Evolutionary conservation across 345 rosid genomes (phyloP).

Genomic region (Erucastrum elatum): DNA sequence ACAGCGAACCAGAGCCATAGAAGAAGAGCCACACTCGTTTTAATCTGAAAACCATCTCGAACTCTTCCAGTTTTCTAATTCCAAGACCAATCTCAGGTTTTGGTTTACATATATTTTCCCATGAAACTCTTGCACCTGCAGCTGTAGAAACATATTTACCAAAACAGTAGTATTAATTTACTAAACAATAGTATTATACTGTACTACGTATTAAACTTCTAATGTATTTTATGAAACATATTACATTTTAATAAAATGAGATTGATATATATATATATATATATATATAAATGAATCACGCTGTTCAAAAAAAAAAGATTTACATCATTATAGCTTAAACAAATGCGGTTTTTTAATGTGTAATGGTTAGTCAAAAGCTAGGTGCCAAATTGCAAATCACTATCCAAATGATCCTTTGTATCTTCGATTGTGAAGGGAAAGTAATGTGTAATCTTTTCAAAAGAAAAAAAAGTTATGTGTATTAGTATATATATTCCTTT

Average conservation of each 20-base stretch:
- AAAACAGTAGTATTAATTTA: background rate
- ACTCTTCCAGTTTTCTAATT: too few species aligned
- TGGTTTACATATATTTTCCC: too few species aligned
- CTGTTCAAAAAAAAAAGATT: background rate
- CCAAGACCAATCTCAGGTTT: too few species aligned
- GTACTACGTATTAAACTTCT: background rate
- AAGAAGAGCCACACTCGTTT: too few species aligned
- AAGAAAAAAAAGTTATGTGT: background rate
- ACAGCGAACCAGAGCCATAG: background rate
- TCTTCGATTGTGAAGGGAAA: background rate
- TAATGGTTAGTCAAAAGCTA: slow-evolving; percentile 6
- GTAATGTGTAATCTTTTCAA: background rate
- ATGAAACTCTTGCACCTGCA: too few species aligned
- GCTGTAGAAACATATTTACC: slow-evolving; percentile 13
- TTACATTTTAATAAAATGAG: background rate
- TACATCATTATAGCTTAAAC: background rate
- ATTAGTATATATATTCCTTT: background rate
- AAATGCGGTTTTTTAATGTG: background rate
- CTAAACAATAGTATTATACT: background rate
- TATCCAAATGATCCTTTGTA: background rate
- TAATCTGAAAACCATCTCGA: too few species aligned
- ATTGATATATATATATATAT: background rate
- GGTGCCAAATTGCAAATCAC: slow-evolving; percentile 14
- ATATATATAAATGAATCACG: background rate
- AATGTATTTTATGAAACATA: background rate